These are phyloP conservation scores for Pythium coloratum DNA, from an alignment of 352 stramenopile genomes.

Conservation along the genomic window DNA sequence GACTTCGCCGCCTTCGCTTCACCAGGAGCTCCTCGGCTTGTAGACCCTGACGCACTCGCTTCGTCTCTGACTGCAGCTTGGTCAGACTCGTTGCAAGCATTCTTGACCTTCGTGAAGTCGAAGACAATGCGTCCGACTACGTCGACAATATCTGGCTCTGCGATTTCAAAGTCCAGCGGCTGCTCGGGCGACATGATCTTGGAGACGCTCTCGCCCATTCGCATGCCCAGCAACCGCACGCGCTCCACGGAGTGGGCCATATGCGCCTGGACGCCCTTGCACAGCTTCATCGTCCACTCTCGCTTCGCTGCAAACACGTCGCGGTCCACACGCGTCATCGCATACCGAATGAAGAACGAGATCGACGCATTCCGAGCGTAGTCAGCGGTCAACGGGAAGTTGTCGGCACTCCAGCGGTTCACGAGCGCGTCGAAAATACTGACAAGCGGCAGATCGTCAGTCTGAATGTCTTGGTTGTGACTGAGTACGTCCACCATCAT, in stretches of 20 bases:
- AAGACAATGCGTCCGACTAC: constrained; percentile 2
- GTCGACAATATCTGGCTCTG: constrained; percentile 38
- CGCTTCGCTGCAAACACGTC: constrained; percentile 26
- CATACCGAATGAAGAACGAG: constrained; percentile 67
- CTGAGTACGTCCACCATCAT: constrained; percentile 46
- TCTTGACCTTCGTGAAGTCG: constrained; percentile 8
- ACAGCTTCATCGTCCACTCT: constrained; percentile 68
- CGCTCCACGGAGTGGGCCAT: constrained; percentile 64
- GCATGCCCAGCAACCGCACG: constrained; percentile 64
- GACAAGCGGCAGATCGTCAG: constrained; percentile 24
- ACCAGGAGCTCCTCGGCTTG: not conserved
- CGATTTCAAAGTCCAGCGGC: constrained; percentile 60
- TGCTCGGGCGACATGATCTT: constrained; percentile 60
- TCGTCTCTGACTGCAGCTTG: not conserved
- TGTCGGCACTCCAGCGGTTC: constrained; percentile 52
- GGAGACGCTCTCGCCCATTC: constrained; percentile 67
- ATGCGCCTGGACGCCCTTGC: constrained; percentile 72
- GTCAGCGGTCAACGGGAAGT: constrained; percentile 50
- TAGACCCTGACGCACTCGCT: not conserved
- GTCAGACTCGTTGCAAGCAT: not conserved
- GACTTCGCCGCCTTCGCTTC: not conserved
- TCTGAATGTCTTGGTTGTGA: not conserved
- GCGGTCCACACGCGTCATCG: constrained; percentile 35
- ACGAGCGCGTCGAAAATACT: constrained; percentile 59
- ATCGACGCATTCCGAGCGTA: constrained; percentile 59